Conservation (phyloP, 208 protist genomes). For the Wallacemonas sp. region DNA sequence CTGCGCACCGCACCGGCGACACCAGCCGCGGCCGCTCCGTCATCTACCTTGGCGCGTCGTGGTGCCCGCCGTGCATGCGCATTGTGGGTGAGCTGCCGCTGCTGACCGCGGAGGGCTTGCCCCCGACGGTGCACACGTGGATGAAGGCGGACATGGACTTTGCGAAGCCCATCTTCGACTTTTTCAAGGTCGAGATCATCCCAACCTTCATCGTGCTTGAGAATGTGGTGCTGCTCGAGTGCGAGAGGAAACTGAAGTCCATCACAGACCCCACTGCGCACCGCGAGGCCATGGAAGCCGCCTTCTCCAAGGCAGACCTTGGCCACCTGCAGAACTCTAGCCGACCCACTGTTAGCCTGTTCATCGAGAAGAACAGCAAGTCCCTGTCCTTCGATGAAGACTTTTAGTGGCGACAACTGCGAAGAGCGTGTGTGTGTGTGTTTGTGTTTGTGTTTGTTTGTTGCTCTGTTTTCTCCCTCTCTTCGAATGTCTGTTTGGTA, state of each 20-base stretch:
- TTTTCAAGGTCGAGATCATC: constrained; percentile 77
- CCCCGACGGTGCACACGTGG: constrained; percentile 36
- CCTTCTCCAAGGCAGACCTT: constrained; percentile 43
- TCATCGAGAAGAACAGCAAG: constrained; percentile 67
- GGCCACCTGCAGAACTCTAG: constrained; percentile 77
- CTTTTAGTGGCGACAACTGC: constrained; percentile 54
- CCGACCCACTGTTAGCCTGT: constrained; percentile 47
- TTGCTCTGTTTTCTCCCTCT: neutral
- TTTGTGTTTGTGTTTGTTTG: constrained; percentile 8
- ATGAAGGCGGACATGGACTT: constrained; percentile 87
- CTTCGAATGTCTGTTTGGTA: neutral
- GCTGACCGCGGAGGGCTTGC: constrained; percentile 51
- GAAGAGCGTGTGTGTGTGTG: constrained; percentile 13
- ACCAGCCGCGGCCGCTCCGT: constrained; percentile 37
- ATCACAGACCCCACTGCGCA: constrained; percentile 4
- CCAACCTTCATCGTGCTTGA: constrained; percentile 81
- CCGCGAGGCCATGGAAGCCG: constrained; percentile 26
- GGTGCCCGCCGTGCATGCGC: constrained; percentile 87
- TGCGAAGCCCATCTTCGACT: constrained; percentile 65
- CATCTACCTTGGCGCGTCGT: constrained; percentile 79
- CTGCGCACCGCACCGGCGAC: neutral
- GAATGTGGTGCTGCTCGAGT: constrained; percentile 46
- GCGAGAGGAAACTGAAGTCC: constrained; percentile 4
- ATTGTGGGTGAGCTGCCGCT: constrained; percentile 56
- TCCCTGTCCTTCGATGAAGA: constrained; percentile 76